phyloP scores from a whole-genome alignment of 306 rosid genomes.

The Cucurbita ficifolia region DNA sequence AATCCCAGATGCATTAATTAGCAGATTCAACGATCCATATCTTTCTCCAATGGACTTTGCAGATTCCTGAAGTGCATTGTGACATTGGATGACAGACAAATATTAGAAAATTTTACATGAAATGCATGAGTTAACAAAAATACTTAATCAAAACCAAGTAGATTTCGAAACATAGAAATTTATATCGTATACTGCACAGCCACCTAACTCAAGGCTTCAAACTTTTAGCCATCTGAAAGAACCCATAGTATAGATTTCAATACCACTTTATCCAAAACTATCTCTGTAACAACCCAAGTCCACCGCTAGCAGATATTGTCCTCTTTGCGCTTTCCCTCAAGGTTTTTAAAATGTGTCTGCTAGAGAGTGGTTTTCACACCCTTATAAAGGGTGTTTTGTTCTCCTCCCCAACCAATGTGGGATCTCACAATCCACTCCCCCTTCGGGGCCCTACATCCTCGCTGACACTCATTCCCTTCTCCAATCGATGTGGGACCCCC shows the following conservation, averaged over 20 bases:
- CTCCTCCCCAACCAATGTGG: too few relatives aligned
- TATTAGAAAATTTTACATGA: neutral
- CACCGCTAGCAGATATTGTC: too few relatives aligned
- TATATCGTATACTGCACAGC: neutral
- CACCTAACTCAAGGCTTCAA: neutral
- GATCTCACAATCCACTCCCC: too few relatives aligned
- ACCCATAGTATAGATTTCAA: neutral
- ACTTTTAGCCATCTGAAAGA: neutral
- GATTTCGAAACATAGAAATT: neutral
- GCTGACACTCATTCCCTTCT: too few relatives aligned
- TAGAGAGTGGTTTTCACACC: too few relatives aligned
- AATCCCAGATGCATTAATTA: constrained; percentile 82
- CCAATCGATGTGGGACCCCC: too few relatives aligned
- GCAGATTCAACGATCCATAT: constrained; percentile 74
- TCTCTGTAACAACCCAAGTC: neutral
- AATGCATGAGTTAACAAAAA: neutral
- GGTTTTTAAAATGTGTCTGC: too few relatives aligned
- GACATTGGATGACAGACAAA: neutral
- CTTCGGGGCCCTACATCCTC: too few relatives aligned
- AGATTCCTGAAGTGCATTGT: constrained; percentile 45
- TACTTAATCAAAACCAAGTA: neutral
- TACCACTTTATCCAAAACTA: neutral
- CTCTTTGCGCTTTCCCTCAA: too few relatives aligned
- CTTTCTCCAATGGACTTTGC: constrained; percentile 50
- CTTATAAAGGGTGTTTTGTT: too few relatives aligned